A percentile compares a stretch with the other conserved stretches of the same genome.
These are phyloP conservation scores for Aureobasidium namibiae DNA, from an alignment of 2,329 filamentous ascomycete genomes.

Conservation along the genomic window DNA sequence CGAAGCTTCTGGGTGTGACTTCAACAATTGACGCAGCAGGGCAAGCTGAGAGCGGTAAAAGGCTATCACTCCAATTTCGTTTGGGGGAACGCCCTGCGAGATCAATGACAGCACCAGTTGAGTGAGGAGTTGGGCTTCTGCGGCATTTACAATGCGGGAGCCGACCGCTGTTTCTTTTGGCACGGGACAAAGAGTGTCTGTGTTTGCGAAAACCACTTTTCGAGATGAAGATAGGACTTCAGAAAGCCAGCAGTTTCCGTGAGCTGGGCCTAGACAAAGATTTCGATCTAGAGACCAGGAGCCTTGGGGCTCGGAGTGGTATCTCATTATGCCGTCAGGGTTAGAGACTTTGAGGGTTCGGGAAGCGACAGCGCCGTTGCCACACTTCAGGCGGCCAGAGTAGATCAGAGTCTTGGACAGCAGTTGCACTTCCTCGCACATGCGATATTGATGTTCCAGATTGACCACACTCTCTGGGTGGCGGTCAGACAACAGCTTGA, in stretches of 20 bases:
- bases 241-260: constrained; percentile 62
- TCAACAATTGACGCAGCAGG: constrained; percentile 64
- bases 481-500: constrained; percentile 83
- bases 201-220: constrained; percentile 84
- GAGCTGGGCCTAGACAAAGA: constrained; percentile 48
- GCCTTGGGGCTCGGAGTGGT: constrained; percentile 22
- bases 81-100: constrained; percentile 61
- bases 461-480: constrained; percentile 85
- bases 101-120: constrained; percentile 78
- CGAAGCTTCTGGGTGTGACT: constrained; percentile 33
- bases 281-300: constrained; percentile 10
- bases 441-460: constrained; percentile 92
- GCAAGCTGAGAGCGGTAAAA: constrained; percentile 91
- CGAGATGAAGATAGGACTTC: constrained; percentile 60
- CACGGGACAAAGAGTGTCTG: constrained; percentile 59
- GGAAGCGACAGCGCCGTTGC: constrained; percentile 64
- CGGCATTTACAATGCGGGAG: constrained; percentile 77
- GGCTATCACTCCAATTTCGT: constrained; percentile 87
- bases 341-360: constrained; percentile 60
- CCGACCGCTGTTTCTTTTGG: constrained; percentile 68
- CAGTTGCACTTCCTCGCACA: constrained; percentile 95
- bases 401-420: constrained; percentile 93
- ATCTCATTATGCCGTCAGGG: constrained; percentile 24
- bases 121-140: constrained; percentile 68
- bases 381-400: constrained; percentile 80